These are phyloP conservation scores for Priceomyces medius DNA, from an alignment of 805 yeast genomes.

Conservation along the genomic window DNA sequence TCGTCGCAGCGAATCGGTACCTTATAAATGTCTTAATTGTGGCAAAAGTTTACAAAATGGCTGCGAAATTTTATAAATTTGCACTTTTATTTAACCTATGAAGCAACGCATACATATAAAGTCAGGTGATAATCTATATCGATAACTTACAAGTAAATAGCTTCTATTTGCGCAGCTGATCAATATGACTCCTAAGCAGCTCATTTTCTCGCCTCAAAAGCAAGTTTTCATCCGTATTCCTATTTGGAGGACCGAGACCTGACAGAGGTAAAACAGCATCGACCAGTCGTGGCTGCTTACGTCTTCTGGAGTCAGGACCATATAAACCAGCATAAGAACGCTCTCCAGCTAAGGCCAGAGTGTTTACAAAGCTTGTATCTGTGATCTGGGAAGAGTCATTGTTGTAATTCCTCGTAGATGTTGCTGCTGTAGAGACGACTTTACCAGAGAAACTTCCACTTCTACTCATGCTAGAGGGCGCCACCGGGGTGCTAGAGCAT, in stretches of 20 bases:
- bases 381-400: not conserved
- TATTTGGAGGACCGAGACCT: not conserved
- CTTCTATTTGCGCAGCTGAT: not conserved
- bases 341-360: not conserved
- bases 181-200: not conserved
- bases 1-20: not conserved
- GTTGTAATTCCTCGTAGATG: not conserved
- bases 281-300: slow-evolving; percentile 1
- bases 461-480: not conserved
- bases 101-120: not conserved
- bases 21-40: not conserved
- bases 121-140: not conserved
- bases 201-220: slow-evolving; percentile 1
- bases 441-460: not conserved
- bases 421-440: not conserved
- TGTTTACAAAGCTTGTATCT: not conserved
- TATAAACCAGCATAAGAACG: not conserved
- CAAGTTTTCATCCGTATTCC: not conserved
- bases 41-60: slow-evolving; percentile 6
- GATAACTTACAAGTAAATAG: not conserved
- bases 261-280: not conserved
- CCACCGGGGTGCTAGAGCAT: not conserved
- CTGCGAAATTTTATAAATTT: slow-evolving; percentile 2
- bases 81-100: not conserved
- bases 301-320: not conserved